These are phyloP conservation scores for Trebouxia gelatinosa DNA, from an alignment of 163 green algal species.

Conservation along the genomic window DNA sequence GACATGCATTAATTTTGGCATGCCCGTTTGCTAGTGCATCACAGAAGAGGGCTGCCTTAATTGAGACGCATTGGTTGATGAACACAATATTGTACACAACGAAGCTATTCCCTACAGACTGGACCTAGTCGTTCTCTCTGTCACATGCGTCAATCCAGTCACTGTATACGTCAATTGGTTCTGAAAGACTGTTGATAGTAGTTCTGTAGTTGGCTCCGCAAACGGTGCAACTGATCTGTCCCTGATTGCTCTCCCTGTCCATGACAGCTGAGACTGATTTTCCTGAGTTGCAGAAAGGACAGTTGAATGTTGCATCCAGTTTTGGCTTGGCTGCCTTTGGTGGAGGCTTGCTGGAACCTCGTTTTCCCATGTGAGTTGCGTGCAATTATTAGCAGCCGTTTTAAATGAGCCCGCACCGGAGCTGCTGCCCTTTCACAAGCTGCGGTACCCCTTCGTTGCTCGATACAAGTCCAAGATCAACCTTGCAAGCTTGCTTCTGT, in stretches of 20 bases:
- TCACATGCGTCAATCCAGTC: conserved; percentile 72
- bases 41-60: no score
- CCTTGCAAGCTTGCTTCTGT: no score
- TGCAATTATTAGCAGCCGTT: no score
- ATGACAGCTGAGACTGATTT: conserved; percentile 55
- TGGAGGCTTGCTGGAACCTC: conserved; percentile 65
- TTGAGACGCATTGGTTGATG: no score
- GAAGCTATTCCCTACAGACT: no score
- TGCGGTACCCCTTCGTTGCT: no score
- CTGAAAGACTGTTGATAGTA: conserved; percentile 54
- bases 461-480: no score
- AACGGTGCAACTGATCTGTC: conserved; percentile 44
- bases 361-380: conserved; percentile 80
- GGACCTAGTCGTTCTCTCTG: conserved; percentile 29
- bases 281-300: conserved; percentile 79
- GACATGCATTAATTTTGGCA: no score
- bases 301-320: conserved; percentile 68
- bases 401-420: no score
- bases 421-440: no score
- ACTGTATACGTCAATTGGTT: conserved; percentile 68
- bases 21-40: no score
- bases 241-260: conserved; percentile 49
- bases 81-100: no score
- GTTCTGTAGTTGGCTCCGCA: conserved; percentile 45
- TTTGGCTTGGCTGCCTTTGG: conserved; percentile 70